Base-by-base conservation (phyloP, 2,329 filamentous ascomycete species). In the Cladosporium austrohemisphaericum region DNA sequence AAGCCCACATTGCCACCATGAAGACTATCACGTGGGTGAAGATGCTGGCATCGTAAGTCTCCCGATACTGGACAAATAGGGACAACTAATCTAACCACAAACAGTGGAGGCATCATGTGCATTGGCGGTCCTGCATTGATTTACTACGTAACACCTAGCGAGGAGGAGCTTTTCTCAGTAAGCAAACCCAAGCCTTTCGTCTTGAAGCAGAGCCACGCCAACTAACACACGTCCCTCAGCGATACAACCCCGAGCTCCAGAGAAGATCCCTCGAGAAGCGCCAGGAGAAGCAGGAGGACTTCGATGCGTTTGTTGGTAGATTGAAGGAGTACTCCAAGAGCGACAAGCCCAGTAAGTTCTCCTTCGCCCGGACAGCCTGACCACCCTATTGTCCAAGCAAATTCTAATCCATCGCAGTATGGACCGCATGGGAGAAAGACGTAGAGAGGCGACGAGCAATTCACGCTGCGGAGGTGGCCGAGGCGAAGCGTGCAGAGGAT, bases 211-310 rank as follows among this genome's bases (percentile, higher is more conserved):
- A 26, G 33, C 40, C 41, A 36, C 22, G 18, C 47, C 19, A 47
- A 41, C 51, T 57, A 10, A 55, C 18, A 41, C 13, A n/a, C n/a
- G n/a, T 23, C 26, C 31, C 35, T 23, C 56, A 88, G 73, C 83
- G 79, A 69, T 97, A 97, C 74, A 97, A 92, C 68, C 92, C 92
- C 1, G 93, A 97, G 26, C 79, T 98, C n/a, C 87, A 93, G 65
- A 87, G 88, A 68, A 81, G 86, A 63, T 90, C 87, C 54, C 73
- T 95, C n/a, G 90, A 91, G 68, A 80, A 84, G 51, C 80, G 89
- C 14, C 77, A 85, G 51, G 81, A 86, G 66, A 80, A 80, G 52
- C 82, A 93, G 64, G 79, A 91, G 68, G 90, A 96, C 52, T 95
- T 95, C 60, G 87, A 96, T 64, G 80, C 90, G 49, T 97, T 95